Evolutionary conservation across 208 protist species (phyloP).

Genomic region (Leishmania gerbilli): DNA sequence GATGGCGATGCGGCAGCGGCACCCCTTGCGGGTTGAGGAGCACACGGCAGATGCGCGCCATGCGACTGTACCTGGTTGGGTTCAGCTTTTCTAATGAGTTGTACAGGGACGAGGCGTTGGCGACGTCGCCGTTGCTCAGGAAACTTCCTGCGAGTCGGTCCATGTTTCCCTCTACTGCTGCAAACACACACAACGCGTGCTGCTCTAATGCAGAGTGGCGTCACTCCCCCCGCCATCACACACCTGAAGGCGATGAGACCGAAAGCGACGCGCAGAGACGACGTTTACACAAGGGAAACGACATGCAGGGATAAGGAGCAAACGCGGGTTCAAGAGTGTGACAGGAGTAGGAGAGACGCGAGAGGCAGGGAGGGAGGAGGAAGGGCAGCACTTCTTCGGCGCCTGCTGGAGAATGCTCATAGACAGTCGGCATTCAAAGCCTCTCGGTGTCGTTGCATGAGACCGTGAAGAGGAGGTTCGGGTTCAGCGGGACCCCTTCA

Average conservation of each 20-base stretch:
- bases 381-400: not conserved
- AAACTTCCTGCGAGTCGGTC: conserved; percentile 71
- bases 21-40: conserved; percentile 63
- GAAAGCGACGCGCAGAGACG: not conserved
- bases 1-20: conserved; percentile 73
- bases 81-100: conserved; percentile 75
- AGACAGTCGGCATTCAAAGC: not conserved
- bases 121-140: conserved; percentile 73
- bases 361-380: not conserved
- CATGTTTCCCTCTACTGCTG: conserved; percentile 33
- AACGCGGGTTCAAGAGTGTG: not conserved
- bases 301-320: not conserved
- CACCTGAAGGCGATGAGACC: not conserved
- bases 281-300: not conserved
- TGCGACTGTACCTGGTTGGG: conserved; percentile 59
- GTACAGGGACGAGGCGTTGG: conserved; percentile 69
- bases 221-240: not conserved
- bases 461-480: not conserved
- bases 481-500: not conserved
- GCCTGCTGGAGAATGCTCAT: not conserved
- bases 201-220: not conserved
- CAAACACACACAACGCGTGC: conserved; percentile 1
- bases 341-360: not conserved
- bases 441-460: not conserved
- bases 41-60: conserved; percentile 78